Percentiles rank a stretch among this genome's conserved stretches.
Conservation (phyloP, 495 filamentous ascomycete species). For the Tuber borchii region DNA sequence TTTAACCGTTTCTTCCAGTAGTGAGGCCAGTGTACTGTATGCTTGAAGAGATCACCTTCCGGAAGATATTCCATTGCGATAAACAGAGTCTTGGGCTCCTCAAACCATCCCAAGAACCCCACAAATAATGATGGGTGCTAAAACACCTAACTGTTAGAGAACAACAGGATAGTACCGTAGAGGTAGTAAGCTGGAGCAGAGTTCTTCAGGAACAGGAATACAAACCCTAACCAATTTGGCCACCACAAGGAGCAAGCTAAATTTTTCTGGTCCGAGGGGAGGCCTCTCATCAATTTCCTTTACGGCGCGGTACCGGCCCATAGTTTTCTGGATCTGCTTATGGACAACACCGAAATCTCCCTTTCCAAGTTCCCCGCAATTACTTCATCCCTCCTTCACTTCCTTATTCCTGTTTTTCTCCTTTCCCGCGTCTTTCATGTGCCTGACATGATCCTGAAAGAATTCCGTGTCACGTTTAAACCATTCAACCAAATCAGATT, state of each 20-base stretch:
- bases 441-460: neutral
- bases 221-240: neutral
- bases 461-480: neutral
- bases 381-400: neutral
- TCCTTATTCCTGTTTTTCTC: neutral
- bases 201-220: no score
- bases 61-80: no score
- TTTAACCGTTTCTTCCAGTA: no score
- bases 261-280: neutral
- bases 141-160: no score
- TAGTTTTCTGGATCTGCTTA: neutral
- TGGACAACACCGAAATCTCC: neutral
- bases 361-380: neutral
- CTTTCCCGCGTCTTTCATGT: neutral
- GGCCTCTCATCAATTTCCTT: neutral
- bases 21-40: no score
- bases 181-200: no score
- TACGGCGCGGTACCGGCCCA: neutral
- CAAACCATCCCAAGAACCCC: no score
- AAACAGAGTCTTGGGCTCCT: no score
- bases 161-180: no score
- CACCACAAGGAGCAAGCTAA: neutral
- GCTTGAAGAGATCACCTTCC: no score
- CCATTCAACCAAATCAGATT: no score
- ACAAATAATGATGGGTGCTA: no score